These are phyloP conservation scores for Pestalotiopsis sp. DNA, from an alignment of 2,329 filamentous ascomycete species.

Conservation along the genomic window DNA sequence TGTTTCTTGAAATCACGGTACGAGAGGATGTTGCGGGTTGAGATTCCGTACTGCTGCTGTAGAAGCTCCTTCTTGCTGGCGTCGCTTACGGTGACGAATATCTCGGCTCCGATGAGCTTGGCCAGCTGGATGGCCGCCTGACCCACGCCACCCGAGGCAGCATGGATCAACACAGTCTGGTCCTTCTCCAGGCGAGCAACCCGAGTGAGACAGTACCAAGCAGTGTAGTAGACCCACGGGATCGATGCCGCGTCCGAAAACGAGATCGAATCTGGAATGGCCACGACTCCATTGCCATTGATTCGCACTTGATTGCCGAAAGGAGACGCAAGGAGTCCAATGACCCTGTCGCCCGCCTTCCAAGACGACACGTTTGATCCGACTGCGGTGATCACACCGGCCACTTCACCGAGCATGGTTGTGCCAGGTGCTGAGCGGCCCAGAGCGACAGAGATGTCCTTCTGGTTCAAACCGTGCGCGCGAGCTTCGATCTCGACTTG, in stretches of 20 bases:
- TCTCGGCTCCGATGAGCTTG: neutral
- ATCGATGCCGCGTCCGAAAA: neutral
- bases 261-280: slow-evolving; percentile 10
- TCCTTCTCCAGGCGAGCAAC: neutral
- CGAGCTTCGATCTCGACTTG: neutral
- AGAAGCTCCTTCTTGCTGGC: neutral
- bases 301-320: neutral
- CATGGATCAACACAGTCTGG: neutral
- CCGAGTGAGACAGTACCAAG: neutral
- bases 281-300: slow-evolving; percentile 14
- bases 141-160: neutral
- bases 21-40: neutral
- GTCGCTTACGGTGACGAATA: neutral
- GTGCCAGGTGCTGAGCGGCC: neutral
- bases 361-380: neutral
- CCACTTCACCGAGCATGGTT: neutral
- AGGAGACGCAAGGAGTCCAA: neutral
- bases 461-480: neutral
- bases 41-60: neutral
- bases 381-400: neutral
- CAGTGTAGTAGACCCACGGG: neutral
- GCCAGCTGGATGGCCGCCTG: neutral
- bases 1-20: slow-evolving; percentile 14
- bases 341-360: slow-evolving; percentile 15
- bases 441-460: neutral